Conservation (phyloP, 2,329 filamentous ascomycete species). For the Stagonosporopsis vannaccii region DNA sequence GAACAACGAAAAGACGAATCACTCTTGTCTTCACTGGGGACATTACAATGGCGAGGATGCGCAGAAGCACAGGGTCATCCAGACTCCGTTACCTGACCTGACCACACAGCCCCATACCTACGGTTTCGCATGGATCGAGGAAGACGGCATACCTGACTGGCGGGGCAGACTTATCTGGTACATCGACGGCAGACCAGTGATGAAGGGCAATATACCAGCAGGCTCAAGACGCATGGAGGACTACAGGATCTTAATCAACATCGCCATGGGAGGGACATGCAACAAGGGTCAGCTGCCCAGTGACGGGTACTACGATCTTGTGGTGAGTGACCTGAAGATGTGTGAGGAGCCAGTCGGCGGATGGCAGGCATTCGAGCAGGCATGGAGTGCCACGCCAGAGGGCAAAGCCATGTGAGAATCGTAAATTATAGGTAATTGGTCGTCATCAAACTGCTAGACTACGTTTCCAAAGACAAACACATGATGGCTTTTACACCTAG, state of each 20-base stretch:
- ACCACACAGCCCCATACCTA: slow-evolving; percentile 57
- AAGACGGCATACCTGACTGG: slow-evolving; percentile 51
- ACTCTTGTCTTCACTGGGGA: slow-evolving; percentile 67
- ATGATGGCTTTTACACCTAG: too few relatives aligned
- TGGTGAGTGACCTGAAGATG: slow-evolving; percentile 62
- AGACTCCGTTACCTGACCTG: slow-evolving; percentile 61
- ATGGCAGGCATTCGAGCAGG: slow-evolving; percentile 62
- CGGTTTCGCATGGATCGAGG: slow-evolving; percentile 65
- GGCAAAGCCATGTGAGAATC: slow-evolving; percentile 39
- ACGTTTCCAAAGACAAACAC: too few relatives aligned
- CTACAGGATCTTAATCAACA: slow-evolving; percentile 64
- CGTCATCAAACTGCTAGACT: too few relatives aligned
- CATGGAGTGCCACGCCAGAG: slow-evolving; percentile 54
- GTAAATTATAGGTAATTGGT: too few relatives aligned
- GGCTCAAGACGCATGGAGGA: slow-evolving; percentile 64
- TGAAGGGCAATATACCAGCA: slow-evolving; percentile 62
- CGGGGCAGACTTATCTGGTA: slow-evolving; percentile 64
- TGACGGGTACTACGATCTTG: slow-evolving; percentile 65
- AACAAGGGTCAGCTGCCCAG: slow-evolving; percentile 60
- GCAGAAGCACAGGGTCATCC: slow-evolving; percentile 64
- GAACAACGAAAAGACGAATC: slow-evolving; percentile 65
- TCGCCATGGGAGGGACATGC: slow-evolving; percentile 69
- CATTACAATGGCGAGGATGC: slow-evolving; percentile 61
- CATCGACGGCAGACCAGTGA: slow-evolving; percentile 64
- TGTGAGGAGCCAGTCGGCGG: slow-evolving; percentile 62